phyloP scores from a whole-genome alignment of 257 asterid species.

The Rauvolfia tetraphylla region DNA sequence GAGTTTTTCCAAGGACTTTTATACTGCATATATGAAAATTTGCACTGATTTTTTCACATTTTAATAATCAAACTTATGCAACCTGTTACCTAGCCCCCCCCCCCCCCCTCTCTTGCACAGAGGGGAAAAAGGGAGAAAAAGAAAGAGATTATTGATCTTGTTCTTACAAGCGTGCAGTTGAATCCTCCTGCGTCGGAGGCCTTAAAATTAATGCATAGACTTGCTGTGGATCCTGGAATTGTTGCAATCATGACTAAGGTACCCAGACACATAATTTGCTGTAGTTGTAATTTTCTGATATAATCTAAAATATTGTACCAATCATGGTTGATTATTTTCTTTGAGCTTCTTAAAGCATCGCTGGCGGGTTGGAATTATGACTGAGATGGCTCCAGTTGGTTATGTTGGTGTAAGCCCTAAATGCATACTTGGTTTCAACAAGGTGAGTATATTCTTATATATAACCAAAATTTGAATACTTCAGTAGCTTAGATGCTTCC shows the following conservation, averaged over 20 bases:
- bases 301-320: background rate
- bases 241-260: conserved; percentile 96
- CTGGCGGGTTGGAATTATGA: conserved; percentile 89
- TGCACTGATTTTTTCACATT: background rate
- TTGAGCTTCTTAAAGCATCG: conserved; percentile 60
- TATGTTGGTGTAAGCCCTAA: conserved; percentile 85
- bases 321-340: conserved; percentile 21
- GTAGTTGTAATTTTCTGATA: background rate
- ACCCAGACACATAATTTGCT: conserved; percentile 11
- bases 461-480: background rate
- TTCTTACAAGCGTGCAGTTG: conserved; percentile 48
- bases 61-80: background rate
- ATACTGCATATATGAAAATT: background rate
- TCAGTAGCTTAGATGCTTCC: background rate
- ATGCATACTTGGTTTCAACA: conserved; percentile 90
- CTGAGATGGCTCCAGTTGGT: conserved; percentile 97
- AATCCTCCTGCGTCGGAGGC: conserved; percentile 84
- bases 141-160: conserved; percentile 4
- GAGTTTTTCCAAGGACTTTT: too few relatives aligned
- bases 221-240: conserved; percentile 98
- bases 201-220: conserved; percentile 75
- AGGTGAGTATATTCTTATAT: conserved; percentile 43
- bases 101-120: too few relatives aligned
- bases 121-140: background rate
- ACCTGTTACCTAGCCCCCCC: background rate